phyloP scores from a whole-genome alignment of 1,139 yeast species.

The Pichia sp. region DNA sequence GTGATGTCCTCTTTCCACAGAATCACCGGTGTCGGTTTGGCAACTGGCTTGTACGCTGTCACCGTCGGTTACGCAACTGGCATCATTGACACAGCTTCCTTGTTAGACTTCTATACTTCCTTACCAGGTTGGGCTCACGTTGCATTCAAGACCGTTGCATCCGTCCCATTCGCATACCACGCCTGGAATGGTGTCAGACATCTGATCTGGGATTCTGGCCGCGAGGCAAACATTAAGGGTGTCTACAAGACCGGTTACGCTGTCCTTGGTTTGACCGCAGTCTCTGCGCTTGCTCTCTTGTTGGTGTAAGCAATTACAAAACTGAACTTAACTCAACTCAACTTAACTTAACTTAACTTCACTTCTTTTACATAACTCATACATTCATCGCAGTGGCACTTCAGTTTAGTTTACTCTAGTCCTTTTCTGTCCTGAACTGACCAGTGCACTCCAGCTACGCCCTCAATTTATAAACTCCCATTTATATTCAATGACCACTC shows the following conservation, averaged over 20 bases:
- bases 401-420: no score
- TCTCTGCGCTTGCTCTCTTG: conserved; percentile 53
- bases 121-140: conserved; percentile 60
- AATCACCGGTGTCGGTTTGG: conserved; percentile 80
- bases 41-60: conserved; percentile 69
- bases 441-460: no score
- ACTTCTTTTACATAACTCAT: no score
- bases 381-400: no score
- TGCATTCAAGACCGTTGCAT: conserved; percentile 59
- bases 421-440: no score
- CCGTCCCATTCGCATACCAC: conserved; percentile 86
- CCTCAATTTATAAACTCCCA: no score
- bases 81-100: conserved; percentile 53
- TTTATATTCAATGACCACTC: no score
- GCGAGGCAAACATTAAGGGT: conserved; percentile 71
- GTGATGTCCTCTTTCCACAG: conserved; percentile 77
- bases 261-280: conserved; percentile 66
- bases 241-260: conserved; percentile 89
- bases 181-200: conserved; percentile 85
- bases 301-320: no score
- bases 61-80: conserved; percentile 71
- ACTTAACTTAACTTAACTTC: no score
- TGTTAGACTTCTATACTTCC: conserved; percentile 48
- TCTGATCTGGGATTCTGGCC: conserved; percentile 84
- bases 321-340: no score